Evolutionary conservation across 2,329 filamentous ascomycete species (phyloP).

Genomic region (Colletotrichum musicola): DNA sequence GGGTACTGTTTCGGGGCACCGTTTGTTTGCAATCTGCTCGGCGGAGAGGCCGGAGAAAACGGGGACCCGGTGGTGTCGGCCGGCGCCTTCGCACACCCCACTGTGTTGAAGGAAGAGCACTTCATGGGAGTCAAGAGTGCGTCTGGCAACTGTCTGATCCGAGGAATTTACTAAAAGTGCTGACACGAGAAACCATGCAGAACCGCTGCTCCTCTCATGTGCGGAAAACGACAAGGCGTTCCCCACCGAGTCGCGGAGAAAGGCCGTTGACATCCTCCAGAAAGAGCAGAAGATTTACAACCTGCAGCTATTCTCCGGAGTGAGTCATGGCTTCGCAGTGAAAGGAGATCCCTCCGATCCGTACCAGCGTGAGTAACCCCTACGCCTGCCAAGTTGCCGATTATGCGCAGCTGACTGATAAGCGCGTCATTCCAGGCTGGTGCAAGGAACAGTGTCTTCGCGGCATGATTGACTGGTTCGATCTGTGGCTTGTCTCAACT

Average conservation of each 20-base stretch:
- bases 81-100: constrained; percentile 65
- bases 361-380: constrained; percentile 26
- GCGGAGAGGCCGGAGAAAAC: constrained; percentile 9
- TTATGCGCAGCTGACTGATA: constrained; percentile 18
- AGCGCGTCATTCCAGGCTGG: constrained; percentile 42
- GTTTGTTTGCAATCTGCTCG: constrained; percentile 54
- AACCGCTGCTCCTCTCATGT: constrained; percentile 60
- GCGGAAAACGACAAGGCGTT: constrained; percentile 61
- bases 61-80: constrained; percentile 47
- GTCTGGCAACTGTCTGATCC: constrained; percentile 18
- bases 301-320: constrained; percentile 71
- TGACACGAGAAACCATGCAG: constrained; percentile 37
- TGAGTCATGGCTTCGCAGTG: constrained; percentile 74
- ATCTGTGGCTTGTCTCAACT: constrained; percentile 43
- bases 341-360: constrained; percentile 62
- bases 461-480: constrained; percentile 46
- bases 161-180: not conserved
- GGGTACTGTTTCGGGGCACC: constrained; percentile 59
- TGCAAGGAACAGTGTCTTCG: constrained; percentile 48
- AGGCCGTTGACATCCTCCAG: constrained; percentile 57
- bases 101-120: constrained; percentile 61
- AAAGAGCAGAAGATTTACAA: constrained; percentile 65
- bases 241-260: constrained; percentile 50
- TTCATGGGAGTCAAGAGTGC: constrained; percentile 53
- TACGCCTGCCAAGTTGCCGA: constrained; percentile 51